These are phyloP conservation scores for Begonia loranthoides DNA, from an alignment of 306 rosid genomes.

Conservation along the genomic window DNA sequence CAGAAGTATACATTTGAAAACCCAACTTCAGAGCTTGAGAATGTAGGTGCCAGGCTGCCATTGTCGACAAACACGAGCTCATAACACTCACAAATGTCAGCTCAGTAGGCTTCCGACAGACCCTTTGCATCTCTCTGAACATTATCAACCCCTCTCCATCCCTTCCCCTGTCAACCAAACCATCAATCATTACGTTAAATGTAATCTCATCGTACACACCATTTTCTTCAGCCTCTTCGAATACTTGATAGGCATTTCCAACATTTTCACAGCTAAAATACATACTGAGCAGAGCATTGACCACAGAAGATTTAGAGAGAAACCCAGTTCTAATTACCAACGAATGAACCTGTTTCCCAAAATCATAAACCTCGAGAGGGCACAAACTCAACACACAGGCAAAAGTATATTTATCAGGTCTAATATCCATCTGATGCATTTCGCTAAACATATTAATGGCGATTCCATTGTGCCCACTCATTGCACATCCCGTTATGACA, in stretches of 20 bases:
- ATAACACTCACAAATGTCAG: slow-evolving; percentile 62
- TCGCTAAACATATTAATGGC: slow-evolving; percentile 34
- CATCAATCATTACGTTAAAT: slow-evolving; percentile 62
- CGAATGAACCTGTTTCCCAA: slow-evolving; percentile 57
- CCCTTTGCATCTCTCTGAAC: slow-evolving; percentile 44
- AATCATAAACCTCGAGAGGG: slow-evolving; percentile 25
- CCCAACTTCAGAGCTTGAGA: slow-evolving; percentile 45
- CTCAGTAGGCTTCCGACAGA: slow-evolving; percentile 29
- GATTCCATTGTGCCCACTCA: slow-evolving; percentile 19
- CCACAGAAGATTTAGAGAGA: slow-evolving; percentile 39
- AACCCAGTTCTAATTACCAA: slow-evolving; percentile 35
- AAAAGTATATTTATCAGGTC: slow-evolving; percentile 44
- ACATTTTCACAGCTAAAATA: slow-evolving; percentile 35
- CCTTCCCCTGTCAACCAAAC: slow-evolving; percentile 36
- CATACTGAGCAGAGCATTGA: slow-evolving; percentile 58
- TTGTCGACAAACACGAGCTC: slow-evolving; percentile 42
- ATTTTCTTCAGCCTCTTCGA: slow-evolving; percentile 35
- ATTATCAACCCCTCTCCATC: slow-evolving; percentile 36
- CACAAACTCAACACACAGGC: slow-evolving; percentile 54
- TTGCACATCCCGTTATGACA: slow-evolving; percentile 39
- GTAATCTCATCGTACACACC: slow-evolving; percentile 37
- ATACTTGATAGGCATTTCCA: slow-evolving; percentile 37
- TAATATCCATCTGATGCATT: slow-evolving; percentile 35
- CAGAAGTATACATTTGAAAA: slow-evolving; percentile 34
- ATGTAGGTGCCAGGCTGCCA: slow-evolving; percentile 43